Base-by-base conservation (phyloP, 768 basidiomycete genomes). In the Russula virescens region DNA sequence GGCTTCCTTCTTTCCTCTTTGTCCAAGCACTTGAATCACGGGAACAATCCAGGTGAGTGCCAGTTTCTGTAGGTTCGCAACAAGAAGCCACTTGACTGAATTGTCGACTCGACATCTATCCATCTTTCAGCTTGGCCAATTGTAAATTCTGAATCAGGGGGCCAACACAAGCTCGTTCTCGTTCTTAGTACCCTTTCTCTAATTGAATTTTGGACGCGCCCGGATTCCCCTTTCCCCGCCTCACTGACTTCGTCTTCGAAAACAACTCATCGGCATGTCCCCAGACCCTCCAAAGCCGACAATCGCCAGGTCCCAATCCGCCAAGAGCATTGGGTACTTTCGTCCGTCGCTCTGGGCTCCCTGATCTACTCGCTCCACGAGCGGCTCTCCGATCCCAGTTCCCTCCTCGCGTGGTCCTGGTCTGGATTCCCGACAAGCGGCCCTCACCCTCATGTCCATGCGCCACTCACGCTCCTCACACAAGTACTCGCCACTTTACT, bases 381-480 rank as follows among this genome's bases (percentile, higher is more conserved):
- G 50, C 78, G 91, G 47, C 75, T 92, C 55, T 80, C 85, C 3
- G 92, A 95, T 61, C 76, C 88, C 1, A 87, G 85, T 66, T 90
- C 91, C 0, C 80, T 93, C 49, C 79, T 94, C 61, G 84, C 89
- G 21, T 93, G 90, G 88, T 87, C 89, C 2, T 95, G 92, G 92
- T 88, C 90, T 0, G 92, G 92, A n/a, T 94, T 87, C 66, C 81
- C 83, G 23, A 76, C 86, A 38, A 80, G 75, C 54, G 92, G 92
- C 0, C 92, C 92, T 2, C 72, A 87, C 2, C 86, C 91, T 8
- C 83, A 88, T 68, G 72, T 88, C 5, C 85, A 88, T 68, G 85
- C 84, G n/a, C 79, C 81, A 0, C 71, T 89, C 51, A 90, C 90
- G 16, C 76, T 92, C 38, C 69, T 85, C 23, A 81, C 82, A 1